Conservation (phyloP, 2,329 filamentous ascomycete genomes). For the Diaporthe destruens region DNA sequence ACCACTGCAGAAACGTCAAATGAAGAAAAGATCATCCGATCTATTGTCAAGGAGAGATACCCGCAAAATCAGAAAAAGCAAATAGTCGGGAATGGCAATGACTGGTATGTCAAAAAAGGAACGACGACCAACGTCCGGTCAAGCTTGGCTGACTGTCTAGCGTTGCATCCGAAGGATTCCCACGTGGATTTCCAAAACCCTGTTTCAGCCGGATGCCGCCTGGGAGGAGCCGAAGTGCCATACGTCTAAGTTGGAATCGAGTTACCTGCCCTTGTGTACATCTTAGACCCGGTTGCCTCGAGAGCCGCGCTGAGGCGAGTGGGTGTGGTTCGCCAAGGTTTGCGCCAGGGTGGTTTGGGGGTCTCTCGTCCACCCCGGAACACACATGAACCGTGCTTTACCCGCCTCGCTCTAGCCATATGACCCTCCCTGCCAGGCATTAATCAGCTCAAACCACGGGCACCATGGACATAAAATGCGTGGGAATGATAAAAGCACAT, state of each 20-base stretch:
- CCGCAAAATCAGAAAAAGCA: constrained; percentile 3
- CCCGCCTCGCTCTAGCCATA: neutral
- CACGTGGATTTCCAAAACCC: constrained; percentile 1
- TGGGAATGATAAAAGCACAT: too few species aligned
- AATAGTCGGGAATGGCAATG: neutral
- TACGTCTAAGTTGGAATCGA: neutral
- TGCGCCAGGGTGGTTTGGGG: constrained; percentile 5
- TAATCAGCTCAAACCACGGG: too few species aligned
- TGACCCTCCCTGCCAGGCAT: too few species aligned
- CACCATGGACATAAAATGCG: fast-evolving
- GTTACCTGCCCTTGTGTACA: neutral
- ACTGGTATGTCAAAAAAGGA: neutral
- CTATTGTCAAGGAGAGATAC: neutral
- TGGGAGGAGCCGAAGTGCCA: constrained; percentile 21
- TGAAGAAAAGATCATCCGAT: constrained; percentile 11
- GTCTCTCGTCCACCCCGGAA: constrained; percentile 12
- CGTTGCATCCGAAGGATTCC: neutral
- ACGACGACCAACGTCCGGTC: neutral
- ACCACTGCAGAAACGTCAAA: neutral
- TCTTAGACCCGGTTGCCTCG: neutral
- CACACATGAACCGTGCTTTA: neutral
- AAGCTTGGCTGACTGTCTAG: constrained; percentile 6
- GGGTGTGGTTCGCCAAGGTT: constrained; percentile 5
- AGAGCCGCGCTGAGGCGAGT: neutral
- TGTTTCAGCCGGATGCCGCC: constrained; percentile 29